Base-by-base conservation (phyloP, 1,284 basidiomycete genomes). In the Puccinia hordei region DNA sequence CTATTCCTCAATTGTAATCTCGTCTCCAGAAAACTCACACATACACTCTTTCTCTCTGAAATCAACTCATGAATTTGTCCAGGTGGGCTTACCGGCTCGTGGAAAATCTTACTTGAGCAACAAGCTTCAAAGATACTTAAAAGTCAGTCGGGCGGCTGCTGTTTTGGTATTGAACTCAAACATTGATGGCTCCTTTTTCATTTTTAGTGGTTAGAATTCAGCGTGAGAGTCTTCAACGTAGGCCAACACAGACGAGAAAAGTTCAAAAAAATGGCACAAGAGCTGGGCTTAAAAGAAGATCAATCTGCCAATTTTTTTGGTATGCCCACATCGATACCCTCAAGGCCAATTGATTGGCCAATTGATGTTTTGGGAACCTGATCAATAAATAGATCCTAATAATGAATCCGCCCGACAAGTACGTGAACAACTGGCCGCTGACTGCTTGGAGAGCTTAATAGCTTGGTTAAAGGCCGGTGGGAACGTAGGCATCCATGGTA, bases 221-320 rank as follows among this genome's bases (percentile, higher is more conserved):
- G 96, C 82, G 97, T 99, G 81, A 93, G 97, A 88, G 78, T 99
- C 0, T 99, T 99, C 88, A 99, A 99, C 85, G 97, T 98, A 44
- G 97, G 97, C 5, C 96, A 99, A 86, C 88, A 98, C 27, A 90
- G 96, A 69, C 90, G 96, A 38, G 93, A 92, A 0, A 90, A 94
- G 82, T 95, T 95, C 5, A 90, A 92, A 84, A 91, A 90, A 85
- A 53, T 44, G 44, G 78, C 78, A 22, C 19, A 73, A 53, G 57
- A 91, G 86, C 90, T 90, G 81, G 94, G 94, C 44, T 88, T 92
- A 83, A 90, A 90, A 82, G 94, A 94, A 84, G 93, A 97, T 84
- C 97, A 99, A 85, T 94, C 92, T 0, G 92, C 95, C 0, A 89
- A 89, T 10, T 99, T 94, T 87, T 99, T 99, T 87, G 94, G 78